Conservation (phyloP, 2,329 filamentous ascomycete genomes). For the Geosmithia flava region DNA sequence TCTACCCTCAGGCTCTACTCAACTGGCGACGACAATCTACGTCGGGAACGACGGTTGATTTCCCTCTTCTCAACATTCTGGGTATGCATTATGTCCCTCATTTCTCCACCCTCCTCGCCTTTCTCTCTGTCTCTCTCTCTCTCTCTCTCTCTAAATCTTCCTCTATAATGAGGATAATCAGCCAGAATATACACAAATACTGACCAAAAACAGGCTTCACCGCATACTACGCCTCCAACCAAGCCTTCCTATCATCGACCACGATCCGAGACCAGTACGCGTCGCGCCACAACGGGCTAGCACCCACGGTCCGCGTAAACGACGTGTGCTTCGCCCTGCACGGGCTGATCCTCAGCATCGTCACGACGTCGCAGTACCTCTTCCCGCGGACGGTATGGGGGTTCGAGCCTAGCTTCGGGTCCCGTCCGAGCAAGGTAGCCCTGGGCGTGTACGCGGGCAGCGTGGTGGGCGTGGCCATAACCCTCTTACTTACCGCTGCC, state of each 20-base stretch:
- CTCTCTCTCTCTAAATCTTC: constrained; percentile 2
- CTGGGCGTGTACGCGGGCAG: constrained; percentile 59
- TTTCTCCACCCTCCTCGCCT: neutral
- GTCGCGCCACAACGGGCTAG: constrained; percentile 58
- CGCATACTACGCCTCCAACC: constrained; percentile 65
- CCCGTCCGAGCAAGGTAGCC: constrained; percentile 47
- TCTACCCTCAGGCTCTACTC: constrained; percentile 80
- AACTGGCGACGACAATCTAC: constrained; percentile 71
- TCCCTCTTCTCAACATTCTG: constrained; percentile 61
- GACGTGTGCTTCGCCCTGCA: constrained; percentile 83
- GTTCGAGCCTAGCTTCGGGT: constrained; percentile 48
- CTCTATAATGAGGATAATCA: neutral
- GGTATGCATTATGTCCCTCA: constrained; percentile 23
- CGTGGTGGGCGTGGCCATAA: constrained; percentile 42
- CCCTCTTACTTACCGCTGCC: constrained; percentile 28
- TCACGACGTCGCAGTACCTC: constrained; percentile 72
- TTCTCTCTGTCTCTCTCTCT: neutral
- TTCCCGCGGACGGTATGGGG: constrained; percentile 64
- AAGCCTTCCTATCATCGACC: constrained; percentile 66
- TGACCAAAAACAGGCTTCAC: constrained; percentile 42
- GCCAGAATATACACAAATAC: too few species aligned
- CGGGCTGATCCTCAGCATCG: constrained; percentile 56
- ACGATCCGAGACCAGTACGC: constrained; percentile 75
- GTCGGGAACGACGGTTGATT: constrained; percentile 76
- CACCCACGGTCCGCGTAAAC: constrained; percentile 79